phyloP scores from a whole-genome alignment of 805 yeast genomes.

The Scheffersomyces ergatensis region DNA sequence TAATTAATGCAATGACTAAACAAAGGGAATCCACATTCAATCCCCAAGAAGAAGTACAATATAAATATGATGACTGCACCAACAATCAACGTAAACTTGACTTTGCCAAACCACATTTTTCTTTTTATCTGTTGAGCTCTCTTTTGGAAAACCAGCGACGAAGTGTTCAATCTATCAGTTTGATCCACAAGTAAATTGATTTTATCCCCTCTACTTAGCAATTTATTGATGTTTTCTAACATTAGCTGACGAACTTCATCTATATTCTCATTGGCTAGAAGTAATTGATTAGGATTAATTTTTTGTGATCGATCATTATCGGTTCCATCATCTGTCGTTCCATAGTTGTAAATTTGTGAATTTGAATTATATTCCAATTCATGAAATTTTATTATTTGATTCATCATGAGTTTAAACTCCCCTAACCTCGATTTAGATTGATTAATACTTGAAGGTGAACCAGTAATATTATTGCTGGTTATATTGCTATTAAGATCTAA shows the following conservation, averaged over 20 bases:
- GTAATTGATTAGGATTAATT: slow-evolving; percentile 34
- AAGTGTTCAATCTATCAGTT: slow-evolving; percentile 68
- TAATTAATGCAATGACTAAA: slow-evolving; percentile 31
- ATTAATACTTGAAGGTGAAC: neutral
- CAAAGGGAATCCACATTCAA: slow-evolving; percentile 54
- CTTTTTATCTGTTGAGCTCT: slow-evolving; percentile 62
- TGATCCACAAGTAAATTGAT: slow-evolving; percentile 71
- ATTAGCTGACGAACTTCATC: slow-evolving; percentile 64
- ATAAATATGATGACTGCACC: slow-evolving; percentile 20
- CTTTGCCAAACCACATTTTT: slow-evolving; percentile 67
- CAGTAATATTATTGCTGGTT: neutral
- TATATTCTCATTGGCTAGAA: slow-evolving; percentile 51
- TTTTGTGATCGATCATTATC: slow-evolving; percentile 11
- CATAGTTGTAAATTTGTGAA: slow-evolving; percentile 30
- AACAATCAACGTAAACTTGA: slow-evolving; percentile 38
- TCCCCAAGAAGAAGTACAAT: slow-evolving; percentile 46
- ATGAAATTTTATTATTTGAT: slow-evolving; percentile 53
- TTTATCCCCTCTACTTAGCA: slow-evolving; percentile 76
- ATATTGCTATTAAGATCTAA: slow-evolving; percentile 2
- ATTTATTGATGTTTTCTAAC: slow-evolving; percentile 70
- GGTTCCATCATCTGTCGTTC: slow-evolving; percentile 21
- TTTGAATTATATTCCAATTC: slow-evolving; percentile 44
- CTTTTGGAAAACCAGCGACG: slow-evolving; percentile 67
- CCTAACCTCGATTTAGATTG: slow-evolving; percentile 28
- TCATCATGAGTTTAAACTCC: slow-evolving; percentile 56